Evolutionary conservation across 2,329 filamentous ascomycete genomes (phyloP).

Genomic region (Diaporthe ilicicola): DNA sequence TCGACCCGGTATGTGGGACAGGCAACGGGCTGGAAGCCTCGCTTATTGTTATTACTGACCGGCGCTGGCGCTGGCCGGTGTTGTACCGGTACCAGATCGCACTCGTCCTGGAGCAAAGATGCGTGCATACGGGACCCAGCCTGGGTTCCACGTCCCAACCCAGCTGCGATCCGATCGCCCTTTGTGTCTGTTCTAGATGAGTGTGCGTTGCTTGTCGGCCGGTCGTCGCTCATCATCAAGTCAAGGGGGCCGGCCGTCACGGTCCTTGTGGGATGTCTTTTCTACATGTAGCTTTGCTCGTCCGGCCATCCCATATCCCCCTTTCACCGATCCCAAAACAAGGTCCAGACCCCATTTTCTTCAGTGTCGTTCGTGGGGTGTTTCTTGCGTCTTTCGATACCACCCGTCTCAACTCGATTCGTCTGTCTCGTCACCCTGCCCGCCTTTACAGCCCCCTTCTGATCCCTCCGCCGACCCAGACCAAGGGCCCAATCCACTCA

Average conservation of each 20-base stretch:
- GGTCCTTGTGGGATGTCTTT: slow-evolving; percentile 5
- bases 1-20: slow-evolving; percentile 14
- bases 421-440: slow-evolving; percentile 8
- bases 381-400: slow-evolving; percentile 28
- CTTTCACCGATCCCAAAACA: slow-evolving; percentile 16
- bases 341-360: neutral
- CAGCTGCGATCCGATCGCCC: slow-evolving; percentile 8
- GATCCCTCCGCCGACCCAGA: slow-evolving; percentile 1
- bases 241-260: neutral
- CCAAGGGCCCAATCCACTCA: slow-evolving; percentile 9
- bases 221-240: slow-evolving; percentile 10
- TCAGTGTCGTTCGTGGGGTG: slow-evolving; percentile 25
- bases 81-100: slow-evolving; percentile 21
- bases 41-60: slow-evolving; percentile 13
- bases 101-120: neutral
- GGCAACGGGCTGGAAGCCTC: slow-evolving; percentile 4
- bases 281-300: neutral
- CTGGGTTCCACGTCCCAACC: slow-evolving; percentile 16
- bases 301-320: slow-evolving; percentile 3
- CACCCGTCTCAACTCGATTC: neutral
- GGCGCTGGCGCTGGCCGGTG: neutral
- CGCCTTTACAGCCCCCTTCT: neutral
- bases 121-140: slow-evolving; percentile 20
- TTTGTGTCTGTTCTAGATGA: slow-evolving; percentile 15
- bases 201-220: slow-evolving; percentile 19